Evolutionary conservation across 2,329 filamentous ascomycete genomes (phyloP).

Genomic region (Harringtonia aguacate): DNA sequence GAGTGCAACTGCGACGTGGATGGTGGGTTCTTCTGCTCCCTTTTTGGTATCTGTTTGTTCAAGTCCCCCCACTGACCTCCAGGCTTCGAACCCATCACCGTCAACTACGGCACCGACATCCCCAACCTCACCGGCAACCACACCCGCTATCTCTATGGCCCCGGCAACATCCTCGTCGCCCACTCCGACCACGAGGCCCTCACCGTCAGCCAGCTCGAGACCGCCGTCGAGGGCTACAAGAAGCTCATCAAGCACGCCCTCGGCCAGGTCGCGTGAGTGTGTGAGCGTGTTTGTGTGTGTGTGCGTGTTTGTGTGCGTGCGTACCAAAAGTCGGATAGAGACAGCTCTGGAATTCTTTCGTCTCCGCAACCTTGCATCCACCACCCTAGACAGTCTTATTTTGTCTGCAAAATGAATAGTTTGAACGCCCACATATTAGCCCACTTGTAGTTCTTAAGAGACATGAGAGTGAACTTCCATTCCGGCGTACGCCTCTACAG

Average conservation of each 20-base stretch:
- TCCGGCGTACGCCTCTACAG: no score
- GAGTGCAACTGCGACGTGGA: constrained; percentile 70
- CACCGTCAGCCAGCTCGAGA: constrained; percentile 63
- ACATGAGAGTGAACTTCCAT: no score
- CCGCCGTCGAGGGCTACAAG: constrained; percentile 70
- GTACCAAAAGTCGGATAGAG: no score
- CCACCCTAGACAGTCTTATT: no score
- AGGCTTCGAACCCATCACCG: constrained; percentile 67
- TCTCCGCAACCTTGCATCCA: no score
- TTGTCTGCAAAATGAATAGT: no score
- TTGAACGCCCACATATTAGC: no score
- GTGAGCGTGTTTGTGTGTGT: no score
- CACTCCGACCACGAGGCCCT: constrained; percentile 78
- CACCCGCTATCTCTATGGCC: constrained; percentile 55
- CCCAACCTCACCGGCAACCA: constrained; percentile 63
- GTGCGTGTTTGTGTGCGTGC: no score
- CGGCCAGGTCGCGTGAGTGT: no score
- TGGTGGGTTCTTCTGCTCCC: constrained; percentile 31
- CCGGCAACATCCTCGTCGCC: constrained; percentile 71
- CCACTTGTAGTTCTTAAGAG: no score
- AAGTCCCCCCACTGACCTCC: not conserved
- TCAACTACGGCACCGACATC: constrained; percentile 92
- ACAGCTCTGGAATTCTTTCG: no score
- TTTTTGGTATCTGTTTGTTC: not conserved
- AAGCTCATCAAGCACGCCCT: constrained; percentile 51